A percentile compares a stretch with the other conserved stretches of the same genome.
Evolutionary conservation across 225 moss, liverwort and hornwort genomes (phyloP).

Genomic region (Ulota crispa): DNA sequence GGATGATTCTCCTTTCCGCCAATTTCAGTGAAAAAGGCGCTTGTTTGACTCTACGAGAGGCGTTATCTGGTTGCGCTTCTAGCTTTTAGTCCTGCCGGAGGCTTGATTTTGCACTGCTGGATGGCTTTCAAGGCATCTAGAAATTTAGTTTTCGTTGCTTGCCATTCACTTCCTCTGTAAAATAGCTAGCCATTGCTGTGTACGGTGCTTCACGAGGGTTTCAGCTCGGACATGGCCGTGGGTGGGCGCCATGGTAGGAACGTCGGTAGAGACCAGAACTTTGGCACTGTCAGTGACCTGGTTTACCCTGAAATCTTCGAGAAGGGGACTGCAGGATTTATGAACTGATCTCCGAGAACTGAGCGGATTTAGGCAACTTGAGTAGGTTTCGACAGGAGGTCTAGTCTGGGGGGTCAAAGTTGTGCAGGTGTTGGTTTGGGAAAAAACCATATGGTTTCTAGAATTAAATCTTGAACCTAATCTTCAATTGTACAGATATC

Average conservation of each 20-base stretch:
- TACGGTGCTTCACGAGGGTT: background rate
- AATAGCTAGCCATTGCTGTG: background rate
- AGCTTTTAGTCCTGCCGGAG: rapidly evolving
- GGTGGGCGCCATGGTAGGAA: background rate
- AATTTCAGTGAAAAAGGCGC: background rate
- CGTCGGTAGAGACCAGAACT: background rate
- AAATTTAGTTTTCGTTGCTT: background rate
- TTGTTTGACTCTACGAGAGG: background rate
- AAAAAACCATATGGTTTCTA: background rate
- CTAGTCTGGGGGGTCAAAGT: background rate
- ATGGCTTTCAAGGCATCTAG: background rate
- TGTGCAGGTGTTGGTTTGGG: background rate
- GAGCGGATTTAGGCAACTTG: background rate
- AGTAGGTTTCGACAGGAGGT: background rate
- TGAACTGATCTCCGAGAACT: background rate
- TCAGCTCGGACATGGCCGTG: background rate
- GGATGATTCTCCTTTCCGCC: background rate
- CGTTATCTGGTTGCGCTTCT: background rate
- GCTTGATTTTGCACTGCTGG: background rate
- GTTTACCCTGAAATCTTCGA: background rate
- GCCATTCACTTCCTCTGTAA: background rate
- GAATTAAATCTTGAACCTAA: background rate
- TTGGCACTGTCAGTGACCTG: background rate
- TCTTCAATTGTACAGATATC: too few species aligned
- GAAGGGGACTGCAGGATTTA: background rate